Evolutionary conservation across 495 filamentous ascomycete genomes (phyloP), one percentile per base, ranked within the genome.

Genomic region (Lichenothelia convexa): DNA sequence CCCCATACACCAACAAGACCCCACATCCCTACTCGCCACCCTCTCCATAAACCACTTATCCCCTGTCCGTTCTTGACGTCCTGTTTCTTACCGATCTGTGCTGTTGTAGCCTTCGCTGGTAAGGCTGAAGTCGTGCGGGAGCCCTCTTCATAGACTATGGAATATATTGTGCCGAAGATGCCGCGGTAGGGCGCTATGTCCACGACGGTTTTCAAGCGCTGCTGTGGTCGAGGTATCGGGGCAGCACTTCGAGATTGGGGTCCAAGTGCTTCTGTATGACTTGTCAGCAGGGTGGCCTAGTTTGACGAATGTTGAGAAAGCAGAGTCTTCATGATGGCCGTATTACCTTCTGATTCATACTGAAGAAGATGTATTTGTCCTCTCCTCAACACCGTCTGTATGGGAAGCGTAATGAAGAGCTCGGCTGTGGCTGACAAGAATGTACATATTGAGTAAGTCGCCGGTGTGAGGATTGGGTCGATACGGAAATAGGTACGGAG

Each of bases 21-120:
- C 89, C 89, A 95, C 69, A 91, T 81, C 7, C 85, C 85, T 13
- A 94, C 77, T 49, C 81, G 75, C 89, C 89, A 97, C 11, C 89
- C 89, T 32, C 89, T 67, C 66, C 82, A 93, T 11, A 97, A 61
- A 0, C 91, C 89, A 20, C 78, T 67, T 18, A 83, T 46, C 5
- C 89, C 89, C 46, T 92, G 84, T 11, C 84, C 84, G 41, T 73
- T 70, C 18, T 66, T 60, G 30, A 65, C 64, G 30, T 63, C 60
- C 38, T 63, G 56, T 5, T 51, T 48, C 15, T 50, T 47, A 18
- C 48, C 58, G 2, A 48, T 43, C 50, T 58, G 60, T 41, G 12
- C 35, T 41, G 18, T 40, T 13, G 11, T n/a, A 3, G 9, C 21
- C 32, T 15, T 21, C 38, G 26, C 40, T 27, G 30, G 15, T 30